Base-by-base conservation (phyloP, 257 asterid genomes). In the Petunia axillaris region DNA sequence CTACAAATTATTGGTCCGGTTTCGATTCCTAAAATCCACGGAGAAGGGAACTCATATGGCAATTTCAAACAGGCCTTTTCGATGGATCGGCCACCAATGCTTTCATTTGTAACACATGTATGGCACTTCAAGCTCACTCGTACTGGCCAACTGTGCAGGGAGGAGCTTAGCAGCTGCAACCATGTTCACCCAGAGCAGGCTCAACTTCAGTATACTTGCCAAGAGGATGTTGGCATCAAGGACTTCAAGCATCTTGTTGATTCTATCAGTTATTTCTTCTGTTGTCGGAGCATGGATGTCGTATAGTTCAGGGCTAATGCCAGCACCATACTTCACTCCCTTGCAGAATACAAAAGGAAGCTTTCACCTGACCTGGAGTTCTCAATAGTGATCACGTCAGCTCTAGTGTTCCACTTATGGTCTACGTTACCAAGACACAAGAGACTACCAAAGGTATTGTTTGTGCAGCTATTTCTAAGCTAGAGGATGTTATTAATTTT, bases 231-330 rank as follows among this genome's bases (percentile, higher is more conserved):
- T 93, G 86, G 97, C 88, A 64, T 92, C 99, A 0, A 93, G 92
- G 50, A 95, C 99, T 3, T 97, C 98, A 82, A 95, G 98, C 99
- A 95, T 95, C 88, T 95, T 95, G 91, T 91, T 87, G 84, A 95
- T 87, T 81, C 98, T 91, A 81, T 93, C 99, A 0, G 97, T 96
- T 25, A 95, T 93, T 81, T 95, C 99, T 38, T 93, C 99, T 0
- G 91, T 85, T 1, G 99, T 91, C 5, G 98, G 98, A 2, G 99
- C 93, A 91, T 95, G 98, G 85, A 95, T 93, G 77, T 95, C 98
- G 50, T 93, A 95, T 53, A 93, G 97, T 6, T 98, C 99, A 0
- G 99, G 99, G 16, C 99, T 98, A 8, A 95, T 95, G 67, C 99
- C 97, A 81, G 99, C 99, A 54, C 97, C 99, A 11, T 92, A 95